Percentiles rank a stretch among this genome's conserved stretches.
Conservation (phyloP, 192 early-diverging fungal species). For the Gryganskiella cystojenkinii region DNA sequence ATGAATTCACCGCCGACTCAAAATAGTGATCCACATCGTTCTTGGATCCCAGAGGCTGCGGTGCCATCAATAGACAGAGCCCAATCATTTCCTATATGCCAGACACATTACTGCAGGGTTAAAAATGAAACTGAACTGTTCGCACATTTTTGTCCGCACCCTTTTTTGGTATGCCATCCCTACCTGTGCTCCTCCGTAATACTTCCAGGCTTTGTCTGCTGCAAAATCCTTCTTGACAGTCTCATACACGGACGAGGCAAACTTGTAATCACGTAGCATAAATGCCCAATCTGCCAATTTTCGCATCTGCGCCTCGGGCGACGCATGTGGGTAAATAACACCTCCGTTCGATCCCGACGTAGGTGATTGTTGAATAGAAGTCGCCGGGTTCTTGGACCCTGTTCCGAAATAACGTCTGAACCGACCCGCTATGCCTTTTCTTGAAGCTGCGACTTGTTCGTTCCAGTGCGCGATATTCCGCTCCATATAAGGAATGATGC, state of each 20-base stretch:
- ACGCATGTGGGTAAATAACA: slow-evolving; percentile 69
- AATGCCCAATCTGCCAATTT: slow-evolving; percentile 96
- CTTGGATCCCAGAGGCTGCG: slow-evolving; percentile 59
- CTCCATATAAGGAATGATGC: slow-evolving; percentile 91
- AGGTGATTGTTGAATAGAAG: slow-evolving; percentile 51
- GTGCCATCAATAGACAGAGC: slow-evolving; percentile 78
- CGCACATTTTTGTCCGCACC: no score
- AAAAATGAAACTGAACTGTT: neutral
- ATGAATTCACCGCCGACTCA: slow-evolving; percentile 80
- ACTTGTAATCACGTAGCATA: slow-evolving; percentile 94
- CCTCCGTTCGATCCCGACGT: slow-evolving; percentile 45
- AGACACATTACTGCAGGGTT: neutral
- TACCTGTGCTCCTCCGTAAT: slow-evolving; percentile 78
- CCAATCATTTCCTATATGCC: slow-evolving; percentile 87
- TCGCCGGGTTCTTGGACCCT: slow-evolving; percentile 49
- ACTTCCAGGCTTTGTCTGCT: slow-evolving; percentile 81
- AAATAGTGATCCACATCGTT: slow-evolving; percentile 69
- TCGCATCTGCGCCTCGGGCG: slow-evolving; percentile 93
- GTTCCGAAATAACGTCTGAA: slow-evolving; percentile 89
- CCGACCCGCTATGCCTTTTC: slow-evolving; percentile 90
- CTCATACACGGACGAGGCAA: slow-evolving; percentile 92
- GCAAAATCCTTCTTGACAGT: slow-evolving; percentile 87
- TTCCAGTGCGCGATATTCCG: slow-evolving; percentile 87
- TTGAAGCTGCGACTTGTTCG: slow-evolving; percentile 89
- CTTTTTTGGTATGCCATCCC: no score